Evolutionary conservation across 345 rosid species (phyloP), one percentile per base, ranked within the genome.

Genomic region (Nephelium lappaceum): DNA sequence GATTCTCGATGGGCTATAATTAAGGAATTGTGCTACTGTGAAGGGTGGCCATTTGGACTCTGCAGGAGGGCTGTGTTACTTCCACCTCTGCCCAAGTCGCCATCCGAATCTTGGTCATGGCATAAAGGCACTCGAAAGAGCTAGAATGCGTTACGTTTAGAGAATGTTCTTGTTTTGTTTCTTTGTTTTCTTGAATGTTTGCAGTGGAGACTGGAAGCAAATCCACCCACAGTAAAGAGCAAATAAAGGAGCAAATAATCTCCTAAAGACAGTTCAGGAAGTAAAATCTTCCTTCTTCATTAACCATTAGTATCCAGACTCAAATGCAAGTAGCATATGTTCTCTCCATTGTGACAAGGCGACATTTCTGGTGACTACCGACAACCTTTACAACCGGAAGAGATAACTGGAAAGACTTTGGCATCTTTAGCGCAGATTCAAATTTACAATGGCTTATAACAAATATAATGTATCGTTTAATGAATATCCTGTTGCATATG

Each of bases 21-120:
- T 63, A 82, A 84, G 81, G 92, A 93, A 80, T 73, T 95, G 7
- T 91, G 95, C 62, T 90, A 89, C 55, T 91, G 95, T 24, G 89
- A 93, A 77, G 98, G 99, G 38, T 93, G 97, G 99, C 99, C 97
- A 0, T 93, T 96, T 45, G 98, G 99, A 25, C 86, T 93, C 0
- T 91, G 95, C 88, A 84, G 95, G 88, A 96, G 88, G 83, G 89
- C 87, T 4, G 78, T 85, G 67, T 75, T 92, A 64, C 98, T 94
- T 81, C 99, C 98, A 14, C 98, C 98, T 3, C 84, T 96, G 75
- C 98, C 98, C 10, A 93, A 93, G 77, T 92, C 95, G 18, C 99
- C 99, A 8, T 84, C 98, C 2, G 95, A 94, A 75, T 89, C 99
- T 16, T 94, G 98, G 98, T 85, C 88, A 1, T 94, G 98, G 99